Percentiles rank a stretch among this genome's conserved stretches.
phyloP scores from a whole-genome alignment of 2,329 filamentous ascomycete genomes.

The Trichoderma aggressivum region DNA sequence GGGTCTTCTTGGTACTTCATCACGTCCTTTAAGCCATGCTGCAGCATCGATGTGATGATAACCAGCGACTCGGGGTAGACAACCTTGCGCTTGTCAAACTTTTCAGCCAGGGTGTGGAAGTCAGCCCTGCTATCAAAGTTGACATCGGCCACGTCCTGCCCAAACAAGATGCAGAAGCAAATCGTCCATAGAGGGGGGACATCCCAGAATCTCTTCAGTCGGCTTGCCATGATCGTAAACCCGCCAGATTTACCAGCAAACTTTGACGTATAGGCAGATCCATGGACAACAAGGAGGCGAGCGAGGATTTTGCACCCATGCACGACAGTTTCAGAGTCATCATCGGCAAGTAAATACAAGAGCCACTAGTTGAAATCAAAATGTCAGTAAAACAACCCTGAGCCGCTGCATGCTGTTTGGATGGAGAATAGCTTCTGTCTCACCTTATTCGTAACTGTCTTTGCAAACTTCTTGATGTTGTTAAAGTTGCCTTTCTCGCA shows the following conservation, averaged over 20 bases:
- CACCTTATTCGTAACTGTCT: slow-evolving; percentile 93
- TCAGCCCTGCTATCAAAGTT: slow-evolving; percentile 73
- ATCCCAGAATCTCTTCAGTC: slow-evolving; percentile 85
- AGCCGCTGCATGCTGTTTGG: not conserved
- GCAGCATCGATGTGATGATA: slow-evolving; percentile 82
- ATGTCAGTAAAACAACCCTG: not conserved
- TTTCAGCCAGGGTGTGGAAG: slow-evolving; percentile 67
- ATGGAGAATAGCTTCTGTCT: slow-evolving; percentile 13
- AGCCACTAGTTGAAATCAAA: slow-evolving; percentile 62
- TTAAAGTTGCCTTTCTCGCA: slow-evolving; percentile 67
- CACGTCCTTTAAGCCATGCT: slow-evolving; percentile 73
- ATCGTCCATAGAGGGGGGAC: slow-evolving; percentile 80
- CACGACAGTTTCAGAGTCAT: slow-evolving; percentile 77
- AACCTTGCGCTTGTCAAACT: slow-evolving; percentile 67
- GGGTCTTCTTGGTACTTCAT: slow-evolving; percentile 60
- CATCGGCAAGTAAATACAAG: slow-evolving; percentile 83
- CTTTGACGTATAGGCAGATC: slow-evolving; percentile 75
- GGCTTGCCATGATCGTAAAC: slow-evolving; percentile 78
- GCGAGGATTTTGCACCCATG: slow-evolving; percentile 80
- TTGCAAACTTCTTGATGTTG: slow-evolving; percentile 82
- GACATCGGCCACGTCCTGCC: slow-evolving; percentile 71
- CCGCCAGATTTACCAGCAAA: slow-evolving; percentile 82
- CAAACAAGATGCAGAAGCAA: slow-evolving; percentile 85
- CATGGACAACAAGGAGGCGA: slow-evolving; percentile 78
- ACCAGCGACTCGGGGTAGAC: slow-evolving; percentile 73